Evolutionary conservation across 768 basidiomycete species (phyloP), one percentile per base, ranked within the genome.

Genomic region (Boletellus emodensis): DNA sequence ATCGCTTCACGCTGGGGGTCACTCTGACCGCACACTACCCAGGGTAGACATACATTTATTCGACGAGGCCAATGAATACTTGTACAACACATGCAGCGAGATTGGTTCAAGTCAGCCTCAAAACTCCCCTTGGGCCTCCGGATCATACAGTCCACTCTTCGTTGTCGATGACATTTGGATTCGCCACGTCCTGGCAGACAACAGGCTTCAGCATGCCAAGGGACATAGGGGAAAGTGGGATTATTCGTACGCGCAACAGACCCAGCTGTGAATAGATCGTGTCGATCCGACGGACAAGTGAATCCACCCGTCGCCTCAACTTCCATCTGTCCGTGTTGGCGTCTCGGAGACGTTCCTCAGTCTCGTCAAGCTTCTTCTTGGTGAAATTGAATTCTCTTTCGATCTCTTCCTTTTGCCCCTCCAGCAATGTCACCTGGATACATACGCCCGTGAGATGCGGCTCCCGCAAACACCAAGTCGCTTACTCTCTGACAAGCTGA

Each of bases 341-440:
- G 43, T 65, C 60, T 22, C 34, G 49, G 4, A 63, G 55, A 20
- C 34, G 36, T 36, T 40, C 32, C 45, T 57, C 61, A 6, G 60
- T 60, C 35, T 60, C 55, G 8, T 57, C 48, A n/a, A 60, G 63
- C 26, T 49, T 48, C 37, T 12, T 57, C 53, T 49, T 47, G 9
- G 61, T 39, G 20, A 45, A 6, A 34, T 60, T 43, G 6, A 53
- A 53, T 17, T 60, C 34, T 26, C 15, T 62, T 48, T 60, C 46
- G 14, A 62, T 50, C 4, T 44, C 49, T 22, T 53, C 41, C 32
- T 46, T 57, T 40, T 65, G 38, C 36, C 28, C 44, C 28, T 63
- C 42, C 44, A 62, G 24, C 22, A 57, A 47, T 15, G 44, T 55
- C 28, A 50, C 52, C 62, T 63, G 26, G 28, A 47, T 32, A 17